phyloP scores from a whole-genome alignment of 2,329 filamentous ascomycete genomes.

The Paecilomyces niveus region DNA sequence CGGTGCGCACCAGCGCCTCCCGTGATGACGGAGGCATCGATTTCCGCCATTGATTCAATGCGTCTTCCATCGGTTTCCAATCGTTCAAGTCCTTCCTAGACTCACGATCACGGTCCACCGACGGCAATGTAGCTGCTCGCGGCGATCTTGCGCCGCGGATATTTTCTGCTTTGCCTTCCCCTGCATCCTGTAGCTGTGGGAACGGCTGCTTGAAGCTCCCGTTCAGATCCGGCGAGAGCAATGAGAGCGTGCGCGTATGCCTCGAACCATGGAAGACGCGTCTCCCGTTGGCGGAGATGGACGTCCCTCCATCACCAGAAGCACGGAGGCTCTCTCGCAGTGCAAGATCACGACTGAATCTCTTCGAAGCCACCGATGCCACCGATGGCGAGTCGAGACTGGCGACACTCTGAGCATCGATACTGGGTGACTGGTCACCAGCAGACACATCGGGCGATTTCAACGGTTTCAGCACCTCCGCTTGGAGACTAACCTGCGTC shows the following conservation, averaged over 20 bases:
- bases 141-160: constrained; percentile 29
- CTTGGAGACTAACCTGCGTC: constrained; percentile 54
- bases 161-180: constrained; percentile 7
- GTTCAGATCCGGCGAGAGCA: constrained; percentile 59
- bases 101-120: constrained; percentile 25
- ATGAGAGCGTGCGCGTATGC: constrained; percentile 63
- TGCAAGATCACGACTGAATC: constrained; percentile 57
- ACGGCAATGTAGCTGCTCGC: constrained; percentile 35
- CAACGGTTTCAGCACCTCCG: constrained; percentile 53
- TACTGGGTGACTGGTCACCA: neutral
- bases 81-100: constrained; percentile 5
- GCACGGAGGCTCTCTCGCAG: constrained; percentile 61
- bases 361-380: constrained; percentile 20
- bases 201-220: constrained; percentile 8
- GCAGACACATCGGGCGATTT: constrained; percentile 29
- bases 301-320: constrained; percentile 27
- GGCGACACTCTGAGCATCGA: neutral
- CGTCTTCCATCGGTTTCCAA: constrained; percentile 17
- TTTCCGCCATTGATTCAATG: constrained; percentile 32
- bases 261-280: constrained; percentile 61
- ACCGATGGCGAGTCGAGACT: neutral
- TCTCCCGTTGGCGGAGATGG: constrained; percentile 38
- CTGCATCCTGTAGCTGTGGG: constrained; percentile 9
- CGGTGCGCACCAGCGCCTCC: constrained; percentile 48
- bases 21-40: constrained; percentile 39